Evolutionary conservation across 805 yeast species (phyloP), one percentile per base, ranked within the genome.

Genomic region (Groenewaldozyma tartarivorans): DNA sequence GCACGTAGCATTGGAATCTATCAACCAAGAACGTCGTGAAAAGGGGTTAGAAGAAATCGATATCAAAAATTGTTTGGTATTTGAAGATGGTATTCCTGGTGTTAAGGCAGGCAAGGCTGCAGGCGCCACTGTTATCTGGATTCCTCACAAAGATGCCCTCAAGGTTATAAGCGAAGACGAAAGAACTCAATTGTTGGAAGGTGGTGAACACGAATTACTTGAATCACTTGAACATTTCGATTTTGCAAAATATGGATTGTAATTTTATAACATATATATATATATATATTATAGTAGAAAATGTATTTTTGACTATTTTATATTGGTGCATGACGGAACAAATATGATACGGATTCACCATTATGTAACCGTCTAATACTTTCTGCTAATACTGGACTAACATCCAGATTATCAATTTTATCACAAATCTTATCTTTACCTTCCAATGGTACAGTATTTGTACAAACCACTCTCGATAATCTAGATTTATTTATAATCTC

Each of bases 1-100:
- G 94, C 74, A 75, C 48, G 69, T 78, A 3, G 95, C 96, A 34
- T 69, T 92, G 45, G 74, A 68, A 16, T 71, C 79, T 11, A 52
- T 92, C 41, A 92, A 92, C 57, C 52, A 55, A 18, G 73, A 74
- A 34, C 69, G 78, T 38, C 52, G 56, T 2, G 58, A 57, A 1
- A 52, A 60, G 2, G 72, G 69, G 2, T 57, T 63, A 20, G 66
- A 58, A 1, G 63, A 63, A 27, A 81, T 90, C 45, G 53, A 58
- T 41, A 81, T 90, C 3, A 77, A 75, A 24, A 95, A 92, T 53
- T 83, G 94, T 53, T 60, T 92, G 24, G 81, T 92, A 1, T 92
- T 92, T 60, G 98, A 92, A 66, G 99, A 92, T 62, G 97, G 96
- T 2, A 67, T 87, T 34, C 88, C 95, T 0, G 99, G 99, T 2